Evolutionary conservation across 768 basidiomycete genomes (phyloP).

Genomic region (Asterophora parasitica): DNA sequence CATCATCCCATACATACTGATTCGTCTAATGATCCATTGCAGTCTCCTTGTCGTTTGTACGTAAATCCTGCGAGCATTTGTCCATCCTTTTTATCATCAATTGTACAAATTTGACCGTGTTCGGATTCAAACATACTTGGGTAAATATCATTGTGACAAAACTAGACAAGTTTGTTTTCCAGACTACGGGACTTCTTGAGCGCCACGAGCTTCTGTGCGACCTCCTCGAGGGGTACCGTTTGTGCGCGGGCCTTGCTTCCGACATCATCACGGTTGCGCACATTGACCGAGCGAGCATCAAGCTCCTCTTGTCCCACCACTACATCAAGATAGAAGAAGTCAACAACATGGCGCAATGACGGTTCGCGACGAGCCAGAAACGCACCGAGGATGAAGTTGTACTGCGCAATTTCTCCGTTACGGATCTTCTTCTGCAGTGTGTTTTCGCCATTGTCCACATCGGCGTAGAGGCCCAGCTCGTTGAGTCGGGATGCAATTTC

Average conservation of each 20-base stretch:
- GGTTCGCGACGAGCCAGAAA: neutral
- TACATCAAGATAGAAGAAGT: conserved; percentile 26
- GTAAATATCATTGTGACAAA: neutral
- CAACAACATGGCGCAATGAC: neutral
- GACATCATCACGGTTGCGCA: conserved; percentile 92
- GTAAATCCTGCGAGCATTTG: neutral
- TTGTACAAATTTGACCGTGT: neutral
- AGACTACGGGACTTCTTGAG: conserved; percentile 56
- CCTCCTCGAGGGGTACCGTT: conserved; percentile 66
- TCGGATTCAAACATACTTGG: neutral
- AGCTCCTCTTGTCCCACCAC: conserved; percentile 95
- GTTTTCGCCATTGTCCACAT: conserved; percentile 88
- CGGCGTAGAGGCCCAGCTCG: conserved; percentile 74
- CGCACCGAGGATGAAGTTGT: conserved; percentile 95
- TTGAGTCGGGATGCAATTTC: conserved; percentile 69
- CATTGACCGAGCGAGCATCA: conserved; percentile 83
- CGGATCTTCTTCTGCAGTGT: conserved; percentile 97
- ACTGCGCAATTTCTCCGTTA: conserved; percentile 95
- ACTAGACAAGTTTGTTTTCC: conserved; percentile 37
- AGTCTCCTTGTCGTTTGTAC: too few species aligned
- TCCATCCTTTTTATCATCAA: neutral
- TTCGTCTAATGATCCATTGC: neutral
- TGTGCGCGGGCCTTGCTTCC: conserved; percentile 80
- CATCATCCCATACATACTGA: conserved; percentile 4
- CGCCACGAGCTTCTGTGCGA: conserved; percentile 62